These are phyloP conservation scores for Ophiostoma ulmi DNA, from an alignment of 2,329 filamentous ascomycete species.

Conservation along the genomic window DNA sequence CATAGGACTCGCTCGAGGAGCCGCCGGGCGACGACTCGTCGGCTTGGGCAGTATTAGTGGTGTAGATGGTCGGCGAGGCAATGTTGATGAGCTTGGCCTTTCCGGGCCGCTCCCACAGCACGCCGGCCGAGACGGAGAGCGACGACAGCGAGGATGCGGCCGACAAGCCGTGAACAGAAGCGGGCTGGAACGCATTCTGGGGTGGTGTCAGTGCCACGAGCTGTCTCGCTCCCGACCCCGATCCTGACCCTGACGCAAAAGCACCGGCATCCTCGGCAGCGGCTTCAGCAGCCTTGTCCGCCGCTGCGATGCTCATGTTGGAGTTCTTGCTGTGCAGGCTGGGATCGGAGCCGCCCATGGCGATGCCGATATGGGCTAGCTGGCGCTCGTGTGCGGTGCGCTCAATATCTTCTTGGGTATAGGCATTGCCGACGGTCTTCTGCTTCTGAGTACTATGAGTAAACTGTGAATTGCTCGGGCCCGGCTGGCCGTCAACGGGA, in stretches of 20 bases:
- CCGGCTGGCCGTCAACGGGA: neutral
- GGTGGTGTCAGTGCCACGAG: neutral
- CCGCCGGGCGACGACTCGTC: constrained; percentile 18
- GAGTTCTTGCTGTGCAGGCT: constrained; percentile 34
- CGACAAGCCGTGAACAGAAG: neutral
- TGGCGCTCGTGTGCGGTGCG: constrained; percentile 30
- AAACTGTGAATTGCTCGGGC: neutral
- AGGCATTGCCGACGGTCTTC: neutral
- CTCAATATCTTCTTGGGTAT: constrained; percentile 30
- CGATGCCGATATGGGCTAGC: constrained; percentile 38
- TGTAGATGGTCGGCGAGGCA: neutral
- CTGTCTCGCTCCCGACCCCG: neutral
- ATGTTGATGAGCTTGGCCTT: constrained; percentile 40
- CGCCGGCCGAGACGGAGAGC: constrained; percentile 17
- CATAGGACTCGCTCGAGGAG: constrained; percentile 41
- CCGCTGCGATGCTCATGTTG: constrained; percentile 30
- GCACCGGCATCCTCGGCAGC: neutral
- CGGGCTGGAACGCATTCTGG: neutral
- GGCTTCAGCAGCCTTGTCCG: neutral
- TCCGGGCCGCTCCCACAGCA: constrained; percentile 19
- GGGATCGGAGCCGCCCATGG: constrained; percentile 39
- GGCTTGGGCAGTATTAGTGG: neutral
- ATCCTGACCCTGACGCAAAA: neutral
- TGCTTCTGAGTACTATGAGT: neutral
- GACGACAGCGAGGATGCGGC: constrained; percentile 20